These are phyloP conservation scores for Aspergillus sp. DNA, from an alignment of 2,329 filamentous ascomycete species.

Conservation along the genomic window DNA sequence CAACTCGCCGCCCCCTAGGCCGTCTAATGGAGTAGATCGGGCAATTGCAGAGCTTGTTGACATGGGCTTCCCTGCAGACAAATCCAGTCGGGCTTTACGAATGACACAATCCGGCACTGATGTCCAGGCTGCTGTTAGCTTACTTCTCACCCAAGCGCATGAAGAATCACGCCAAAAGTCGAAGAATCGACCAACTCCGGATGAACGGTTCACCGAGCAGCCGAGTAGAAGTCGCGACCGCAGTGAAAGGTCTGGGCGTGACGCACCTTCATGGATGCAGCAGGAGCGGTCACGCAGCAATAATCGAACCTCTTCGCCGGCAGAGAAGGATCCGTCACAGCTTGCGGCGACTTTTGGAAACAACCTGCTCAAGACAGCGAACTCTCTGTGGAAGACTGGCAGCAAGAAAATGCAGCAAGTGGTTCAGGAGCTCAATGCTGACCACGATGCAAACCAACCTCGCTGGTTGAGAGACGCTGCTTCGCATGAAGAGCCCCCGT, in stretches of 20 bases:
- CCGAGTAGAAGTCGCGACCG: slow-evolving; percentile 27
- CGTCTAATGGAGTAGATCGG: slow-evolving; percentile 64
- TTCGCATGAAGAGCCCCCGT: slow-evolving; percentile 24
- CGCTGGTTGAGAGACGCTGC: slow-evolving; percentile 89
- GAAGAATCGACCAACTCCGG: slow-evolving; percentile 32
- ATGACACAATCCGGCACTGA: slow-evolving; percentile 78
- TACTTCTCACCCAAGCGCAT: slow-evolving; percentile 89
- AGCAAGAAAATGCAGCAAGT: slow-evolving; percentile 92
- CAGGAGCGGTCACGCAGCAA: slow-evolving; percentile 45
- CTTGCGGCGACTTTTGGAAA: slow-evolving; percentile 79
- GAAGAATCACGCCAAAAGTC: slow-evolving; percentile 74
- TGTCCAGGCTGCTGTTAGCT: slow-evolving; percentile 83
- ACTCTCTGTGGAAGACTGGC: slow-evolving; percentile 90
- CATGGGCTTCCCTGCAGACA: slow-evolving; percentile 88
- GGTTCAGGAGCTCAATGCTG: slow-evolving; percentile 77
- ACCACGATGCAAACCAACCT: slow-evolving; percentile 76
- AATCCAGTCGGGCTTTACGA: slow-evolving; percentile 75
- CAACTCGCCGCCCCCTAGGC: slow-evolving; percentile 25
- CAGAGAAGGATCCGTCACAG: slow-evolving; percentile 74
- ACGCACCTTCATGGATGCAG: slow-evolving; percentile 64
- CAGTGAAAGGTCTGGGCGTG: slow-evolving; percentile 30
- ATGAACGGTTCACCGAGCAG: slow-evolving; percentile 21
- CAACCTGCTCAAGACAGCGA: slow-evolving; percentile 88
- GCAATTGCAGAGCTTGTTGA: slow-evolving; percentile 88
- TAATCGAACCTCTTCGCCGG: slow-evolving; percentile 44